Evolutionary conservation across 108 stramenopile genomes (phyloP), one percentile per base, ranked within the genome.

Genomic region (Cyclotella choctawhatcheeana): DNA sequence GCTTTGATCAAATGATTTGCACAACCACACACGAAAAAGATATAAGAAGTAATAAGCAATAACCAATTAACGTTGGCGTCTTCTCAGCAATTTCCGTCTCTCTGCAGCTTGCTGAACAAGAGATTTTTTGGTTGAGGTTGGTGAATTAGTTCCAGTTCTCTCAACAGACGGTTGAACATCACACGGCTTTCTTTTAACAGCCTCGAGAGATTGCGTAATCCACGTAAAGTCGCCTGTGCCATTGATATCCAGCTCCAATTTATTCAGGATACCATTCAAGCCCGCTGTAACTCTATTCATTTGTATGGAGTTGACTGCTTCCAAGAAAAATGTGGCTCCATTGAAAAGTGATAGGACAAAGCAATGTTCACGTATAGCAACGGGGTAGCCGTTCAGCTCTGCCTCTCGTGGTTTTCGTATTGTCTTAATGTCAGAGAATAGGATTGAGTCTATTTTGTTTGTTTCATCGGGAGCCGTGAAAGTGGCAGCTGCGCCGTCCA

Each of bases 71-170:
- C 44, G 26, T n/a, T 30, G 16, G 13, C 17, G 5, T 16, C 37
- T 21, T 17, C 63, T 64, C 63, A 21, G 26, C 44, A 40, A 48
- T 16, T 32, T 64, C 18, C 63, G 22, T 29, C 63, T 45, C 12
- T 27, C 63, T 14, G 18, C 37, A 45, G 63, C 63, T 16, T 64
- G 45, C 26, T 64, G 34, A 26, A 64, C 17, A 25, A 64, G 21
- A 6, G 45, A 40, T 29, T 64, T 64, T 32, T 64, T 64, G 13
- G 27, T 40, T 10, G 21, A n/a, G n/a, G n/a, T n/a, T n/a, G n/a
- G n/a, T n/a, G n/a, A n/a, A 22, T 21, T 18, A 64, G 18, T 29
- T 30, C 17, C 13, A 30, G 2, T 21, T 21, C 1, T 29, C 58
- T 37, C 30, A 21, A 40, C 59, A 43, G 3, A 1, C 21, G 59